Conservation (phyloP, 2,329 filamentous ascomycete species). For the Ophiostoma pallidulum region DNA sequence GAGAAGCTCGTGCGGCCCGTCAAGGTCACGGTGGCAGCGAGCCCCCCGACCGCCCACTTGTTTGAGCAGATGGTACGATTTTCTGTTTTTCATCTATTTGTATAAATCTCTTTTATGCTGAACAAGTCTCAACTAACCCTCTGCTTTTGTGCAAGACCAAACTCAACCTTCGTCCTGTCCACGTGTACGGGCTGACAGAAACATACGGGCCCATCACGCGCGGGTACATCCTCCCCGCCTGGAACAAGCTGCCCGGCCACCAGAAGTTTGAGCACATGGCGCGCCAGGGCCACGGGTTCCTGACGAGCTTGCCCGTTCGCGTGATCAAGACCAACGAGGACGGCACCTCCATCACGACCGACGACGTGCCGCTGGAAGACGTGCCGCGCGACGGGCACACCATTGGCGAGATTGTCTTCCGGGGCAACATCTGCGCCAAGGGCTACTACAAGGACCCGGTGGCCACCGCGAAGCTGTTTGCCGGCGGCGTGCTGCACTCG, state of each 20-base stretch:
- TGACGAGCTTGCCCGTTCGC: conserved; percentile 70
- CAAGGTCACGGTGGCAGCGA: conserved; percentile 84
- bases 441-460: conserved; percentile 87
- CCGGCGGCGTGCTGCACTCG: conserved; percentile 76
- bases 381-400: conserved; percentile 40
- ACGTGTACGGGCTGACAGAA: conserved; percentile 82
- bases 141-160: conserved; percentile 20
- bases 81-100: not conserved
- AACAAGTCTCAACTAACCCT: no score
- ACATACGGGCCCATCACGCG: conserved; percentile 96
- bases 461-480: conserved; percentile 79
- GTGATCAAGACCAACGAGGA: conserved; percentile 68
- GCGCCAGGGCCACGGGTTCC: conserved; percentile 83
- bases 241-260: conserved; percentile 62
- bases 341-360: conserved; percentile 25
- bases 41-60: conserved; percentile 77
- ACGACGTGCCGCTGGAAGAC: conserved; percentile 39
- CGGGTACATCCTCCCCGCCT: conserved; percentile 76
- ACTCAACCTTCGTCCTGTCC: conserved; percentile 80
- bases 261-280: conserved; percentile 89
- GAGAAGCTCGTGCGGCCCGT: conserved; percentile 60
- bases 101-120: not conserved
- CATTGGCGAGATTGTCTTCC: conserved; percentile 57
- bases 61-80: conserved; percentile 77
- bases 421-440: conserved; percentile 83